These are phyloP conservation scores for Albifimbria verrucaria DNA, from an alignment of 2,329 filamentous ascomycete species.

Conservation along the genomic window DNA sequence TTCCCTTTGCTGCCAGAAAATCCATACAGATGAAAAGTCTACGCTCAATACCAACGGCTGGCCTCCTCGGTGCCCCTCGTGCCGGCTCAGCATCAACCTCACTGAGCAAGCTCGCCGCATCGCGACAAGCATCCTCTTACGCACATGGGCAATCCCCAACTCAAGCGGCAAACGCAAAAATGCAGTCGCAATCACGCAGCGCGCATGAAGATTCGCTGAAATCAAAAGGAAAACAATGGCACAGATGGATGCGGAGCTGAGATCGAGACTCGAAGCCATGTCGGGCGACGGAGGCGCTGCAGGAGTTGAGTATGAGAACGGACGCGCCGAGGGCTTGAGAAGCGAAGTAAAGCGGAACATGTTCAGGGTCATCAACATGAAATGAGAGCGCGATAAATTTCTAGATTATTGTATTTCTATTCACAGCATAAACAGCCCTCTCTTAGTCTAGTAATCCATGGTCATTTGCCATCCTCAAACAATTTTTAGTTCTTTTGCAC, in stretches of 20 bases:
- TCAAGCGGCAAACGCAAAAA: slow-evolving; percentile 7
- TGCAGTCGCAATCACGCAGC: neutral
- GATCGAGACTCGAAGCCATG: slow-evolving; percentile 60
- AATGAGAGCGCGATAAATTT: neutral
- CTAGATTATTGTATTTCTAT: neutral
- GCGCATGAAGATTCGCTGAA: neutral
- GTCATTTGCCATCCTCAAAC: too few relatives aligned
- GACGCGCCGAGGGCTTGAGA: slow-evolving; percentile 69
- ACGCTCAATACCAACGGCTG: neutral
- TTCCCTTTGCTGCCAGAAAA: neutral
- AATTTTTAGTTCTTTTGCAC: too few relatives aligned
- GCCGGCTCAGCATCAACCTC: neutral
- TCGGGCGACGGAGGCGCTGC: slow-evolving; percentile 68
- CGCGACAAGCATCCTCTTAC: neutral
- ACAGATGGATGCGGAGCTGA: slow-evolving; percentile 65
- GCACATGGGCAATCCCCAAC: neutral
- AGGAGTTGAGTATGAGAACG: slow-evolving; percentile 73
- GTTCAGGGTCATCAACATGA: slow-evolving; percentile 61
- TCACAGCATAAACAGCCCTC: too few relatives aligned
- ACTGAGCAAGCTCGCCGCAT: neutral
- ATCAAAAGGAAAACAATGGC: slow-evolving; percentile 50
- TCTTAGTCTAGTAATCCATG: neutral
- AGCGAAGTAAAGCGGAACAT: slow-evolving; percentile 72
- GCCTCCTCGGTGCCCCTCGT: neutral
- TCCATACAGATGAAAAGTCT: neutral